Evolutionary conservation across 2,329 filamentous ascomycete species (phyloP).

Genomic region (Amphichorda felina): DNA sequence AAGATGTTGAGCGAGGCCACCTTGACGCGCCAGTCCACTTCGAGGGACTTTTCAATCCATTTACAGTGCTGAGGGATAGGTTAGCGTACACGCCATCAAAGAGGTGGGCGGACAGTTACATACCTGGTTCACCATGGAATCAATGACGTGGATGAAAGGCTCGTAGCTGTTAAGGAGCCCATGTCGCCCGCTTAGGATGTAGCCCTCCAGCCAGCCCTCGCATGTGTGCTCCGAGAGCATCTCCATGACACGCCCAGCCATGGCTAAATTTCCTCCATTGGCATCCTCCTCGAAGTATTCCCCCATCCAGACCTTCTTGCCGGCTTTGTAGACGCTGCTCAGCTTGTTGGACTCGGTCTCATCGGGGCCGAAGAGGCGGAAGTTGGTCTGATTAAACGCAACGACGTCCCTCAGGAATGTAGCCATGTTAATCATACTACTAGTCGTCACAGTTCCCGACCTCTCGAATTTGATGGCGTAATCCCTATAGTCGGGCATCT

Average conservation of each 20-base stretch:
- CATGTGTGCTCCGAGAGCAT: conserved; percentile 74
- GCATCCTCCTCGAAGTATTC: conserved; percentile 67
- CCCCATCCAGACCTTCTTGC: conserved; percentile 71
- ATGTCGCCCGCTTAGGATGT: conserved; percentile 62
- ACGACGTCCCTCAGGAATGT: conserved; percentile 57
- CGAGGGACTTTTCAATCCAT: conserved; percentile 73
- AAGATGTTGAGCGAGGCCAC: conserved; percentile 70
- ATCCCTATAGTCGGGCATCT: conserved; percentile 57
- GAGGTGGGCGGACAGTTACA: conserved; percentile 5
- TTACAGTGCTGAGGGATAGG: conserved; percentile 52
- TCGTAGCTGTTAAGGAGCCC: conserved; percentile 73
- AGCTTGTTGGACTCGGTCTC: conserved; percentile 79
- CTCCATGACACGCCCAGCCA: conserved; percentile 65
- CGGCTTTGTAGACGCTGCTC: conserved; percentile 55
- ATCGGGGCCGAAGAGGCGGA: conserved; percentile 68
- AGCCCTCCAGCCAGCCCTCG: conserved; percentile 74
- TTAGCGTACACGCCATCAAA: too few species aligned
- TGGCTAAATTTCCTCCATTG: conserved; percentile 62
- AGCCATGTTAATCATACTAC: conserved; percentile 60
- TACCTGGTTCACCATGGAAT: conserved; percentile 72
- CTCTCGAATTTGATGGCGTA: conserved; percentile 53
- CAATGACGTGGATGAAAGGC: conserved; percentile 72
- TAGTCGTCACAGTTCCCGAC: conserved; percentile 36
- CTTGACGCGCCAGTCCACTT: conserved; percentile 65
- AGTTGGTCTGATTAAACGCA: conserved; percentile 50